A percentile compares a stretch with the other conserved stretches of the same genome.
These are phyloP conservation scores for Cryoendolithus antarcticus DNA, from an alignment of 2,329 filamentous ascomycete genomes.

Conservation along the genomic window DNA sequence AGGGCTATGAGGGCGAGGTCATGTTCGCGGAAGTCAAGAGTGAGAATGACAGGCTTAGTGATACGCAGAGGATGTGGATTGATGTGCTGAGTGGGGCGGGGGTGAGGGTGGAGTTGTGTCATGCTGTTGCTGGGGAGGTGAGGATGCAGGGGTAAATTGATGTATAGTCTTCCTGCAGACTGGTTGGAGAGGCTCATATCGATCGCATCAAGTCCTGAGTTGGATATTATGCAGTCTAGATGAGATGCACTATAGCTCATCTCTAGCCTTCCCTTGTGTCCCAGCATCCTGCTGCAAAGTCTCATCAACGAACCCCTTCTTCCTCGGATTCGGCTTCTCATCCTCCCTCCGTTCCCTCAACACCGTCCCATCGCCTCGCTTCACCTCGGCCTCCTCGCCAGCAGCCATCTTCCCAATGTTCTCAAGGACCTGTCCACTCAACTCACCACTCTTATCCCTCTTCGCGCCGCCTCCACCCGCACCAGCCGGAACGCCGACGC, in stretches of 20 bases:
- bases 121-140: constrained; percentile 48
- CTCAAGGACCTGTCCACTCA: constrained; percentile 24
- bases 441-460: constrained; percentile 16
- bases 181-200: no score
- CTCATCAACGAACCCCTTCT: constrained; percentile 44
- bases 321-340: constrained; percentile 43
- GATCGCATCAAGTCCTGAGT: no score
- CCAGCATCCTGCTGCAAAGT: constrained; percentile 14
- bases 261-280: constrained; percentile 14
- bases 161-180: no score
- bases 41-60: constrained; percentile 80
- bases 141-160: constrained; percentile 9
- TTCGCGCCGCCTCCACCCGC: constrained; percentile 36
- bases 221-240: no score
- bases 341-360: constrained; percentile 24
- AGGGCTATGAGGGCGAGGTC: constrained; percentile 17
- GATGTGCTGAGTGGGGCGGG: constrained; percentile 81
- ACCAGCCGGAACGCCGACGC: constrained; percentile 34
- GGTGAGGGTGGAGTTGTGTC: constrained; percentile 69
- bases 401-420: constrained; percentile 34
- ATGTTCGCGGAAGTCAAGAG: constrained; percentile 38
- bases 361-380: constrained; percentile 34
- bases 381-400: constrained; percentile 16
- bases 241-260: constrained; percentile 17
- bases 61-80: constrained; percentile 94